Base-by-base conservation (phyloP, 208 protist species). In the Trypanosoma melophagium region DNA sequence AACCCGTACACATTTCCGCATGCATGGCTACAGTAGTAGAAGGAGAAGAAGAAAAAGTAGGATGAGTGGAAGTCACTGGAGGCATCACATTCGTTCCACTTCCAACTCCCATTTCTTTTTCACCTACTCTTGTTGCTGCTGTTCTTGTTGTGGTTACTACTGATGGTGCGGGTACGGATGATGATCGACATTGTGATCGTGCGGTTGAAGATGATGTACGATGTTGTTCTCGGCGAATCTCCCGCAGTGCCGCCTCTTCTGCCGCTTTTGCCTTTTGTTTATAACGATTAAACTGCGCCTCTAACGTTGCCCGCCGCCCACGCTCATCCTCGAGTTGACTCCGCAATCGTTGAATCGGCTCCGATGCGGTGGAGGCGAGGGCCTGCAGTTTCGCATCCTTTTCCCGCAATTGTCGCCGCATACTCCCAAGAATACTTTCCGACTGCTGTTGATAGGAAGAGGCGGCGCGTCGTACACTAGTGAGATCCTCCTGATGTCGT, bases 271-370 rank as follows among this genome's bases (percentile, higher is more conserved):
- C 90, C 54, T 75, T 74, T 47, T 77, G 60, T 65, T 91, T 90
- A 67, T 87, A 86, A 16, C 58, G 67, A 22, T 45, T 68, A 38
- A 96, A 81, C 68, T 94, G 81, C 63, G 86, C 81, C 76, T 96
- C 87, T 14, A 93, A 69, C 7, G 62, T 61, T 0, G 87, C 90
- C 8, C 90, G 87, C 22, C 76, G 76, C 41, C 86, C 74, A 0
- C 87, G 80, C 79, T 96, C 90, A n/a, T 90, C 84, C 45, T 93
- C 90, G 13, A 96, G 84, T 69, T 96, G 90, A 60, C 61, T 68
- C 4, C 90, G 85, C 12, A 96, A 80, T 1, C 84, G 76, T 74
- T 93, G 84, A 25, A 96, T 63, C 12, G 87, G 86, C 71, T 90
- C 87, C 5, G 74, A 78, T 7, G 77, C 54, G 47, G 66, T 74